phyloP scores from a whole-genome alignment of 2,329 filamentous ascomycete species.

The Fusarium robinianum region DNA sequence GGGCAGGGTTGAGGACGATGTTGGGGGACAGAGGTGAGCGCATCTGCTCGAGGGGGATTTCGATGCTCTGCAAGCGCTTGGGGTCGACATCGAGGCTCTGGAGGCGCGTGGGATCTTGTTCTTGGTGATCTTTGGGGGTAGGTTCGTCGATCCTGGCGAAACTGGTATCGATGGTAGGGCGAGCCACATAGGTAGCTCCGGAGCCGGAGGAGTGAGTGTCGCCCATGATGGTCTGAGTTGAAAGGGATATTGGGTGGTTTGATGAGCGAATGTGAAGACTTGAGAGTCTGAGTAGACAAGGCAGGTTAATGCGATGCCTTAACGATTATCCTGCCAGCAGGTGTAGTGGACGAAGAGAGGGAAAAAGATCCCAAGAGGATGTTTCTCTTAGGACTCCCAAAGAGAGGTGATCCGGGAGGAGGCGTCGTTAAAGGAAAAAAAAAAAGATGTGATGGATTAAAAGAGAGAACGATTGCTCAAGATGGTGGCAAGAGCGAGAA shows the following conservation, averaged over 20 bases:
- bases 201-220: constrained; percentile 28
- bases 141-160: constrained; percentile 10
- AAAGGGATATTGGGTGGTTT: constrained; percentile 4
- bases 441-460: constrained; percentile 14
- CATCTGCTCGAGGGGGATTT: constrained; percentile 38
- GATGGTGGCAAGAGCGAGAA: constrained; percentile 3
- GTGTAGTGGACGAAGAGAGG: constrained; percentile 6
- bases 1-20: constrained; percentile 34
- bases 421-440: not conserved
- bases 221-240: constrained; percentile 28
- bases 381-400: not conserved
- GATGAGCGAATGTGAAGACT: constrained; percentile 1
- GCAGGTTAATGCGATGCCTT: not conserved
- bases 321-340: constrained; percentile 39
- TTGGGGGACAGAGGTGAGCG: constrained; percentile 40
- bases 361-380: not conserved
- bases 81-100: constrained; percentile 17
- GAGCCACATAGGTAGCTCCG: constrained; percentile 19
- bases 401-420: not conserved
- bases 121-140: constrained; percentile 1
- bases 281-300: not conserved
- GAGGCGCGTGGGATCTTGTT: constrained; percentile 18
- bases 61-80: constrained; percentile 34
- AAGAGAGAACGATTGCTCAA: constrained; percentile 16
- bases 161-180: constrained; percentile 26